Conservation (phyloP, 805 yeast species). For the Cephaloascus albidus region DNA sequence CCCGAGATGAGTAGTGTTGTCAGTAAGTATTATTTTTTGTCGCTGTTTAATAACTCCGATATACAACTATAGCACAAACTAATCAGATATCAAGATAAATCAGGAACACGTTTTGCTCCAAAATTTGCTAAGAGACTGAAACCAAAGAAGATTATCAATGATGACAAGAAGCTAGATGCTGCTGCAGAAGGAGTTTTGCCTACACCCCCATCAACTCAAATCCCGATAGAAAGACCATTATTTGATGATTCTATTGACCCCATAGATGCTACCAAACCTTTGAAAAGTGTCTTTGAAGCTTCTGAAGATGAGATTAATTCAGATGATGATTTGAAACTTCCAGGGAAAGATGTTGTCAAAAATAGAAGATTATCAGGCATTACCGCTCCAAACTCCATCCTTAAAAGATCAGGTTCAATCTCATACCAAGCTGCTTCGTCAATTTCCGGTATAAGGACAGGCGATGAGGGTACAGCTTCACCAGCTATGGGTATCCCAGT, state of each 20-base stretch:
- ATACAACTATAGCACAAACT: background rate
- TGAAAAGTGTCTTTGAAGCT: slow-evolving; percentile 1
- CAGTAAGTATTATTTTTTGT: slow-evolving; percentile 14
- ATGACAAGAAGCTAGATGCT: slow-evolving; percentile 8
- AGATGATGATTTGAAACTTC: slow-evolving; percentile 13
- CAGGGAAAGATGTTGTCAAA: slow-evolving; percentile 6
- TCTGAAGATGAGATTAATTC: slow-evolving; percentile 13
- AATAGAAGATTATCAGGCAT: slow-evolving; percentile 28
- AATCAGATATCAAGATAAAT: slow-evolving; percentile 26
- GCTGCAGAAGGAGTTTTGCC: slow-evolving; percentile 2
- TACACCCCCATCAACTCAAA: slow-evolving; percentile 11
- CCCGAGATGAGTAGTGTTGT: slow-evolving; percentile 34
- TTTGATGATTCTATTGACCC: slow-evolving; percentile 2
- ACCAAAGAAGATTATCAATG: slow-evolving; percentile 10
- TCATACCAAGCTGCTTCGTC: slow-evolving; percentile 11
- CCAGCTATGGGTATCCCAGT: no score
- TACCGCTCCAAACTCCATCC: slow-evolving; percentile 10
- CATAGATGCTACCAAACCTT: slow-evolving; percentile 1
- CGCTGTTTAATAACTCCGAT: background rate
- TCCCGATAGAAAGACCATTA: background rate
- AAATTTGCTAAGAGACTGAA: slow-evolving; percentile 26
- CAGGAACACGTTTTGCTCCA: slow-evolving; percentile 60
- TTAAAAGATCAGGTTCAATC: slow-evolving; percentile 19
- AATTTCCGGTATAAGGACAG: slow-evolving; percentile 22
- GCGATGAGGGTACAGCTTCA: no score